Base-by-base conservation (phyloP, 495 filamentous ascomycete genomes). In the Zalerion maritima region DNA sequence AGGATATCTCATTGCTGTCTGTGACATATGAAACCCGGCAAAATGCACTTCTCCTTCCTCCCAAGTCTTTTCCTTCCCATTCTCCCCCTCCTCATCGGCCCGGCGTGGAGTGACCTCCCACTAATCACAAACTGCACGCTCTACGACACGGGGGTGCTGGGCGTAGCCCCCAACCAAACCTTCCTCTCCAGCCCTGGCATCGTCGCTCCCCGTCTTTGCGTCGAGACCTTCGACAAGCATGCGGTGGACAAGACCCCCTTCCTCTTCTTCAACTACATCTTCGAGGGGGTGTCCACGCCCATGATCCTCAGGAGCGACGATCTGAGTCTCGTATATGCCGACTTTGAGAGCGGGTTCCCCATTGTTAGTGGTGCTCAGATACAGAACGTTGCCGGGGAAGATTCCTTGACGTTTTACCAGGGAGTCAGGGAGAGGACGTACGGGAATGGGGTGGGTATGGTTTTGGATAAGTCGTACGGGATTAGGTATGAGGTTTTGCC, bases 361-460 rank as follows among this genome's bases (percentile, higher is more conserved):
- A 34, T 30, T 21, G 26, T 9, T 28, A 30, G 14, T 8, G 29
- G 14, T 20, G 27, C 3, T 27, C n/a, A 28, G 11, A 27, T 19
- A 8, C 12, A 21, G 7, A 16, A 18, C 6, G 26, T 17, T 12
- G 14, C 11, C 1, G 36, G 31, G 10, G 17, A 34, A 6, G 14
- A 24, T 18, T 46, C 42, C 28, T 14, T 46, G 0, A 40, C 36
- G 6, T 46, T 46, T 19, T 43, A 37, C 39, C 21, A 41, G 13
- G 35, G 36, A 14, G 23, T 31, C n/a, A 28, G 22, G 0, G 39
- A 39, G 17, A 11, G 20, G 4, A 27, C 11, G 1, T 12, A 14
- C n/a, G 40, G 43, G 10, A 34, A 36, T 22, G 43, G 36, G 12
- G 21, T 14, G 1, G 34, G 25, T 4, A 32, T 42, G 3, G 15